phyloP scores from a whole-genome alignment of 2,329 filamentous ascomycete genomes.

The Phoma sp. region DNA sequence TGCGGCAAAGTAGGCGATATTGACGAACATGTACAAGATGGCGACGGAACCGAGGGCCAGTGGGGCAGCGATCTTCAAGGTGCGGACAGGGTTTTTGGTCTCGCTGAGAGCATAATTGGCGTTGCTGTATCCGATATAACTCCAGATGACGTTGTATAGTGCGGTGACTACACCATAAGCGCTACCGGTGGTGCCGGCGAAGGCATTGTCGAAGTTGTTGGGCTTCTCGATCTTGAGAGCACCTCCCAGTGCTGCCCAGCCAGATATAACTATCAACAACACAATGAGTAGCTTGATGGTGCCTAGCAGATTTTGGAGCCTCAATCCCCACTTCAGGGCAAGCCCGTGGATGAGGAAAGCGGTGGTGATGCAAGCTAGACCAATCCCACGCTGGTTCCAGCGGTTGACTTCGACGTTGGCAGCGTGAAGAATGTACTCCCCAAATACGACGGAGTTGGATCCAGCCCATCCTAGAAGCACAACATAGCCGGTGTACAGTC shows the following conservation, averaged over 20 bases:
- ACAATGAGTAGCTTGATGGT: conserved; percentile 71
- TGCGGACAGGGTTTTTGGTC: conserved; percentile 69
- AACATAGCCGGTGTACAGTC: conserved; percentile 66
- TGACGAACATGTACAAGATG: conserved; percentile 69
- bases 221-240: conserved; percentile 64
- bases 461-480: conserved; percentile 68
- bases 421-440: conserved; percentile 72
- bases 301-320: conserved; percentile 70
- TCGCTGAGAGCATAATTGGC: conserved; percentile 72
- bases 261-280: conserved; percentile 68
- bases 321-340: conserved; percentile 69
- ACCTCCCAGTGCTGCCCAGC: conserved; percentile 67
- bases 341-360: conserved; percentile 71
- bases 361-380: conserved; percentile 69
- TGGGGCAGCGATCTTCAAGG: conserved; percentile 70
- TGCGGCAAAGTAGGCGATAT: conserved; percentile 71
- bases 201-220: conserved; percentile 68
- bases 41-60: conserved; percentile 65
- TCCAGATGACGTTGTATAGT: conserved; percentile 75
- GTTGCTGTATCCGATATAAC: conserved; percentile 72
- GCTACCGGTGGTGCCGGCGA: conserved; percentile 69
- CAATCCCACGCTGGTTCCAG: conserved; percentile 72
- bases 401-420: conserved; percentile 66
- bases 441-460: conserved; percentile 72
- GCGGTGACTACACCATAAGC: conserved; percentile 73